These are phyloP conservation scores for Tephrocybe sp. DNA, from an alignment of 768 basidiomycete species.

Conservation along the genomic window DNA sequence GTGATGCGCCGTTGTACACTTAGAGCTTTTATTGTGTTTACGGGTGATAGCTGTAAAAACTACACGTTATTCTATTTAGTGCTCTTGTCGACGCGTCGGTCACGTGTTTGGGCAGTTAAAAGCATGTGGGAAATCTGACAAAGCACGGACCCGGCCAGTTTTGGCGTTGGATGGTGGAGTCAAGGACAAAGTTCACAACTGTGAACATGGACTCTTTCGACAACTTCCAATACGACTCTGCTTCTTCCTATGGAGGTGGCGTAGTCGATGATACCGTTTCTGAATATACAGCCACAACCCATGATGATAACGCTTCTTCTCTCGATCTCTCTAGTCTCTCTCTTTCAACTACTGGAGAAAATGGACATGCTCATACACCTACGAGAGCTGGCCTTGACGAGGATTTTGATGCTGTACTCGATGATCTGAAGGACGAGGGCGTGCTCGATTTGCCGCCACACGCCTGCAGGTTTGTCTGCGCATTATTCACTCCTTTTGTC, in stretches of 20 bases:
- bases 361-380: slow-evolving; percentile 36
- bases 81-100: too few species aligned
- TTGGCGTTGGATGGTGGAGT: slow-evolving; percentile 5
- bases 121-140: slow-evolving; percentile 6
- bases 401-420: slow-evolving; percentile 87
- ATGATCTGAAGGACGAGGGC: slow-evolving; percentile 83
- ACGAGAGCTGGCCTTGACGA: slow-evolving; percentile 54
- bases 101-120: too few species aligned
- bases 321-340: slow-evolving; percentile 70
- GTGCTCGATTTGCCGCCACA: slow-evolving; percentile 83
- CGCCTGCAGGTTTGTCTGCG: slow-evolving; percentile 83
- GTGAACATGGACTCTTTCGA: slow-evolving; percentile 75
- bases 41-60: too few species aligned
- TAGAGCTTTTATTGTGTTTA: too few species aligned
- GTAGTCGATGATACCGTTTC: slow-evolving; percentile 80
- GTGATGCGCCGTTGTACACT: not conserved
- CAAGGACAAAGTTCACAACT: slow-evolving; percentile 14
- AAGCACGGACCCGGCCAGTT: slow-evolving; percentile 1
- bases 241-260: slow-evolving; percentile 76
- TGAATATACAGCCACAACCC: slow-evolving; percentile 73
- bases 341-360: slow-evolving; percentile 41
- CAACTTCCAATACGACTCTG: slow-evolving; percentile 82
- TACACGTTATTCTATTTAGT: too few species aligned
- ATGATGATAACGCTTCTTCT: slow-evolving; percentile 46
- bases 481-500: slow-evolving; percentile 6